phyloP scores from a whole-genome alignment of 2,329 filamentous ascomycete genomes.

The Colletotrichum brevisporum region DNA sequence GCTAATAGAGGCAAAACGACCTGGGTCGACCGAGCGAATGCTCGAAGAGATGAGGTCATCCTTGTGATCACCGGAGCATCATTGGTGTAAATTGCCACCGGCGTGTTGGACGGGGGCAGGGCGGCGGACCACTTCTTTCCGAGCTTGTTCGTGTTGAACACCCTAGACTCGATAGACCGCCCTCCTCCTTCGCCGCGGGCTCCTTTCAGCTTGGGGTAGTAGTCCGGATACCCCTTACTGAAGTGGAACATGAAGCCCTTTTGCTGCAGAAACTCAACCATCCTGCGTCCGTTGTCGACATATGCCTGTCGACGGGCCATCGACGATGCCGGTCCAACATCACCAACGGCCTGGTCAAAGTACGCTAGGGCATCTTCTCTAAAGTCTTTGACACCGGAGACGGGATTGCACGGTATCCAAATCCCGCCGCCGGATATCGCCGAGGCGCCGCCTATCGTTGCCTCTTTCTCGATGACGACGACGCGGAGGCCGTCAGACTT shows the following conservation, averaged over 20 bases:
- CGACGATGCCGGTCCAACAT: constrained; percentile 49
- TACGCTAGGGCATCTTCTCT: constrained; percentile 46
- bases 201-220: constrained; percentile 47
- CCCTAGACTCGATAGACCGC: constrained; percentile 46
- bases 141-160: constrained; percentile 47
- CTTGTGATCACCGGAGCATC: constrained; percentile 16
- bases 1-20: constrained; percentile 20
- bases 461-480: constrained; percentile 51
- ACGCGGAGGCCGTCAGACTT: constrained; percentile 43
- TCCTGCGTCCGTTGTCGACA: constrained; percentile 48
- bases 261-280: constrained; percentile 49
- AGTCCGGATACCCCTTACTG: constrained; percentile 49
- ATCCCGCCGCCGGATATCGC: constrained; percentile 52
- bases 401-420: constrained; percentile 52
- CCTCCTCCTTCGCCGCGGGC: constrained; percentile 41
- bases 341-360: constrained; percentile 46
- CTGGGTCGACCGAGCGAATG: constrained; percentile 10
- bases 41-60: not conserved
- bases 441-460: constrained; percentile 51
- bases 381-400: constrained; percentile 46
- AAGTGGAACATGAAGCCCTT: constrained; percentile 47
- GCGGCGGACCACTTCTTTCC: constrained; percentile 44
- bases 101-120: constrained; percentile 37
- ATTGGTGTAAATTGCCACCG: constrained; percentile 40
- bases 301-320: constrained; percentile 46